These are phyloP conservation scores for Diaporthe nobilis DNA, from an alignment of 2,329 filamentous ascomycete species.

Conservation along the genomic window DNA sequence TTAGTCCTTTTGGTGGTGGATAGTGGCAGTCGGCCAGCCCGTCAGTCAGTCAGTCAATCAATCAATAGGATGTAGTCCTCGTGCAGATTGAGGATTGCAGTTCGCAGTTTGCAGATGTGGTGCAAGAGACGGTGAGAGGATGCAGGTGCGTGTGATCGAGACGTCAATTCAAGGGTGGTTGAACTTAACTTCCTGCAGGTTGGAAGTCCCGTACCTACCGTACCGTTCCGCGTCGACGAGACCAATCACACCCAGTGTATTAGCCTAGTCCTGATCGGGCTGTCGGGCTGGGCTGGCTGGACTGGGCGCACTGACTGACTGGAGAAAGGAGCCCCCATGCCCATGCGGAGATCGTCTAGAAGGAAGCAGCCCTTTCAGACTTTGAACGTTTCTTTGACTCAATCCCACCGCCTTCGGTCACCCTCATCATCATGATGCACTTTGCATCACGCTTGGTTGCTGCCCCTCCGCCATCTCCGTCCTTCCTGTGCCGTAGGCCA, in stretches of 20 bases:
- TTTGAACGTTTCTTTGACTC: not conserved
- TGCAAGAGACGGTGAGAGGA: constrained; percentile 1
- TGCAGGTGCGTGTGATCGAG: not conserved
- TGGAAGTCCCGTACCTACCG: constrained; percentile 1
- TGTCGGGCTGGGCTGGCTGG: not conserved
- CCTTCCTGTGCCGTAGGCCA: not conserved
- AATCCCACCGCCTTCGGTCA: not conserved
- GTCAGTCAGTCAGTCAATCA: not conserved
- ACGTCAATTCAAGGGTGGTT: not conserved
- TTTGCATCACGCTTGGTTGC: not conserved
- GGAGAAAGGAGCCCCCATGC: not conserved
- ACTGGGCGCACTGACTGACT: not conserved
- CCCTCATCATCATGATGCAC: constrained; percentile 16
- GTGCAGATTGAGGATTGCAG: not conserved
- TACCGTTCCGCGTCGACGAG: not conserved
- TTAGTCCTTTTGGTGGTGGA: not conserved
- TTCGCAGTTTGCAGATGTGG: not conserved
- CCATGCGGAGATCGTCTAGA: not conserved
- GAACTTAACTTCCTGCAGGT: not conserved
- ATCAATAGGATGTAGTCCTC: not conserved
- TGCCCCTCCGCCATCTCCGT: not conserved
- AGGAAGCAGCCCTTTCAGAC: not conserved
- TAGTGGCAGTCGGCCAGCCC: not conserved
- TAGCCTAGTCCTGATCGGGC: constrained; percentile 8
- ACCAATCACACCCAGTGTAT: constrained; percentile 4